Base-by-base conservation (phyloP, 768 basidiomycete genomes). In the Leccinellum luteum region DNA sequence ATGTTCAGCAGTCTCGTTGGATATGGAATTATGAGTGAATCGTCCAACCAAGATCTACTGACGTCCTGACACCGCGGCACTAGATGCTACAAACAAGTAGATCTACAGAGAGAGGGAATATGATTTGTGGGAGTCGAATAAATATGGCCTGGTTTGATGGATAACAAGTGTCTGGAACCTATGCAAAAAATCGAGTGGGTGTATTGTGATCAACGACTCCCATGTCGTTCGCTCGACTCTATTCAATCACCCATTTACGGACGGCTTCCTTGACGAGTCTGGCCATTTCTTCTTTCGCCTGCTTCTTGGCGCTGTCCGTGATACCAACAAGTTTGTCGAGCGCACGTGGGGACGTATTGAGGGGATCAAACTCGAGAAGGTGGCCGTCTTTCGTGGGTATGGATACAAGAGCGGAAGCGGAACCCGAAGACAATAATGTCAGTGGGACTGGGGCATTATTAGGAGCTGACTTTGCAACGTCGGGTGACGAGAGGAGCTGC, bases 311-410 rank as follows among this genome's bases (percentile, higher is more conserved):
- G 64, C 86, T 88, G 55, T 87, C 84, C 0, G 88, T 84, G 58
- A 93, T 89, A 5, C 89, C 90, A 53, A 90, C 86, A 8, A 92
- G 77, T 31, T 82, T 84, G 64, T 92, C 89, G 30, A 95, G 74
- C 49, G 89, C 79, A 3, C 80, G 78, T 1, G 91, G 86, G 2
- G 87, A 85, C 14, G 89, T 85, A 57, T 80, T 78, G 44, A 95
- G 75, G 9, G 93, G 92, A 63, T 96, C 89, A 65, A 96, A 94
- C 68, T 87, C 86, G 25, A 96, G 78, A n/a, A 89, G 71, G 63
- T 88, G 85, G 0, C 93, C 93, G 62, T 93, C 90, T 41, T 80
- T 83, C 0, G 86, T 92, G 5, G 89, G 85, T n/a, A 94, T 86
- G 1, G 87, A 84, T 13, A 92, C 85, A 31, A 89, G 73, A 3